Evolutionary conservation across 2,329 filamentous ascomycete genomes (phyloP).

Genomic region (Penicillium sp.): DNA sequence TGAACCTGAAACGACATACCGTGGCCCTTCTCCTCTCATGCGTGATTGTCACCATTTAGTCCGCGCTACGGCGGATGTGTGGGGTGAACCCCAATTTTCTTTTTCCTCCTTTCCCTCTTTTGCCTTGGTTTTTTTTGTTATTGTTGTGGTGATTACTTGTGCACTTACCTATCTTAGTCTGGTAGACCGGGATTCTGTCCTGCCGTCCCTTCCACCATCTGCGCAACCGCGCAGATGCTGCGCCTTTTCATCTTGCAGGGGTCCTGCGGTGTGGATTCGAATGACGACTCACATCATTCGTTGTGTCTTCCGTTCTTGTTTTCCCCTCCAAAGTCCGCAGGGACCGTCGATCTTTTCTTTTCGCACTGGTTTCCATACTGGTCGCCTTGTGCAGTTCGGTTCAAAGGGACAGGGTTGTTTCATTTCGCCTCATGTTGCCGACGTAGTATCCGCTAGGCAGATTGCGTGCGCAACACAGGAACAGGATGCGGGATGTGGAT

Average conservation of each 20-base stretch:
- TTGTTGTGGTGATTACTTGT: no score
- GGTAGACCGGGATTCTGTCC: neutral
- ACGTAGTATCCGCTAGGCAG: conserved; percentile 1
- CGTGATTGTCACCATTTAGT: neutral
- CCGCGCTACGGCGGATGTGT: neutral
- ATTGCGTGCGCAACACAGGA: neutral
- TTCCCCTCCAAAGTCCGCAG: neutral
- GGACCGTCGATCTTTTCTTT: neutral
- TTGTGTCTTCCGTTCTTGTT: neutral
- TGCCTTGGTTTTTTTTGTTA: neutral
- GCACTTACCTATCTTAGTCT: neutral
- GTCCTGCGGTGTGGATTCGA: conserved; percentile 5
- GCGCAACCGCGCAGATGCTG: conserved; percentile 7
- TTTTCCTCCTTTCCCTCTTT: neutral
- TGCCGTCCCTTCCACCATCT: neutral
- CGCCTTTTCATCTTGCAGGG: conserved; percentile 8
- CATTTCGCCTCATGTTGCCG: neutral
- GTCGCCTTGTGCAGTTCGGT: neutral
- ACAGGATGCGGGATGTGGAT: neutral
- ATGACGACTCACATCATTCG: conserved; percentile 9
- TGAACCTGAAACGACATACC: neutral
- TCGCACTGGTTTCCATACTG: neutral
- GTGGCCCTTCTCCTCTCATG: neutral
- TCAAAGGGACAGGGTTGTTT: neutral
- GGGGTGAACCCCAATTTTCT: neutral